Base-by-base conservation (phyloP, 2,329 filamentous ascomycete species). In the Sporothrix curviconia region DNA sequence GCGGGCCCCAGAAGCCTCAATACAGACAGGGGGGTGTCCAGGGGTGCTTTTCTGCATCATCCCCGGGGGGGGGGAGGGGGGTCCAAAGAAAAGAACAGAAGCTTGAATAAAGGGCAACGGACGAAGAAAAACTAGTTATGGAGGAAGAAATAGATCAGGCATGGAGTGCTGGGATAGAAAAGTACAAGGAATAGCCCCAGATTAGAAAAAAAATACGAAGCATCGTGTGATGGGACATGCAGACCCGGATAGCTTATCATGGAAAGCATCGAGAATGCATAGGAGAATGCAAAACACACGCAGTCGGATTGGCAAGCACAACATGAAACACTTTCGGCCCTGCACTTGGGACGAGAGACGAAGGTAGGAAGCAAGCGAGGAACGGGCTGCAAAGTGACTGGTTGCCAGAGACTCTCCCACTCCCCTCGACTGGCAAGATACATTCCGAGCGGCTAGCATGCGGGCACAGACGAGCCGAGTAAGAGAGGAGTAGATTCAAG, bases 261-360 rank as follows among this genome's bases (percentile, higher is more conserved):
- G 60, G 63, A 62, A 65, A 64, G 66, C n/a, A n/a, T 69, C 65
- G 67, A 72, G 71, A 70, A 71, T 63, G 69, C 68, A 71, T 71
- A 66, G 70, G 72, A 71, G 66, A 63, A 70, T 68, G 66, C 68
- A 69, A 72, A 72, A 72, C 68, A 67, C 64, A 24, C 61, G 67
- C 63, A 67, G 62, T 69, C 66, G 62, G 67, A 71, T 67, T 68
- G 67, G 71, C 66, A 69, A 67, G 65, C 64, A 68, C 66, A 71
- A 71, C 68, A 65, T 76, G 74, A 76, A 76, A 77, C 74, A 68
- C 68, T 67, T 66, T 67, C 67, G 71, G 69, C 71, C 70, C n/a
- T n/a, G 71, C 71, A 68, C 67, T 66, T 69, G 72, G 70, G 67
- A 69, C 66, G 67, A 63, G 69, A n/a, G 54, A 43, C 25, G 44